phyloP scores from a whole-genome alignment of 768 basidiomycete genomes.

The Harrya chromipes region DNA sequence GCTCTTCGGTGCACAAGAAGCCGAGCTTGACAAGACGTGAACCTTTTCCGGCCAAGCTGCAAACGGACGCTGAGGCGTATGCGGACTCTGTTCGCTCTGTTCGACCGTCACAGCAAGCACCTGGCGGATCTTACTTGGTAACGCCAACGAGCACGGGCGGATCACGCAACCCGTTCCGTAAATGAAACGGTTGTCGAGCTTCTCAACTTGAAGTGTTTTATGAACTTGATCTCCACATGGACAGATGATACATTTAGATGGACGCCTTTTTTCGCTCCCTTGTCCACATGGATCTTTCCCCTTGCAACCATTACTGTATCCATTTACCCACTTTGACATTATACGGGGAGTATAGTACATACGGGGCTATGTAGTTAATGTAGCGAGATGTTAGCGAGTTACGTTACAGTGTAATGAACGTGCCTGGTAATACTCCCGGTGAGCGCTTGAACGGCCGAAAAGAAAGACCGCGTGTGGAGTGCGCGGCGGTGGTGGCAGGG shows the following conservation, averaged over 20 bases:
- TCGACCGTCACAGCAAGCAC: constrained; percentile 31
- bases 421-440: constrained; percentile 3
- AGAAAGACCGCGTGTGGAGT: constrained; percentile 29
- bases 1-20: constrained; percentile 35
- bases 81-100: constrained; percentile 49
- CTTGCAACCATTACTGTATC: constrained; percentile 19
- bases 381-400: constrained; percentile 16
- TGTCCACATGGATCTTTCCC: constrained; percentile 6
- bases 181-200: constrained; percentile 28
- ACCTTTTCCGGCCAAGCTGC: constrained; percentile 26
- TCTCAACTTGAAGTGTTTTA: constrained; percentile 1
- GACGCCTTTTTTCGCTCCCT: constrained; percentile 5
- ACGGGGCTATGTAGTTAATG: constrained; percentile 21
- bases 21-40: constrained; percentile 29
- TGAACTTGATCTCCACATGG: constrained; percentile 23
- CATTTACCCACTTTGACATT: constrained; percentile 5
- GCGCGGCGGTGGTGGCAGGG: constrained; percentile 5
- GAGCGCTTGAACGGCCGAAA: constrained; percentile 14
- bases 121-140: constrained; percentile 41
- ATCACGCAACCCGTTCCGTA: constrained; percentile 54
- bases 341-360: constrained; percentile 7
- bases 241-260: constrained; percentile 22
- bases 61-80: constrained; percentile 61
- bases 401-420: constrained; percentile 13
- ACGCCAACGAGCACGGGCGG: constrained; percentile 43